Evolutionary conservation across 1,284 basidiomycete genomes (phyloP).

Genomic region (Ustilago tritici): DNA sequence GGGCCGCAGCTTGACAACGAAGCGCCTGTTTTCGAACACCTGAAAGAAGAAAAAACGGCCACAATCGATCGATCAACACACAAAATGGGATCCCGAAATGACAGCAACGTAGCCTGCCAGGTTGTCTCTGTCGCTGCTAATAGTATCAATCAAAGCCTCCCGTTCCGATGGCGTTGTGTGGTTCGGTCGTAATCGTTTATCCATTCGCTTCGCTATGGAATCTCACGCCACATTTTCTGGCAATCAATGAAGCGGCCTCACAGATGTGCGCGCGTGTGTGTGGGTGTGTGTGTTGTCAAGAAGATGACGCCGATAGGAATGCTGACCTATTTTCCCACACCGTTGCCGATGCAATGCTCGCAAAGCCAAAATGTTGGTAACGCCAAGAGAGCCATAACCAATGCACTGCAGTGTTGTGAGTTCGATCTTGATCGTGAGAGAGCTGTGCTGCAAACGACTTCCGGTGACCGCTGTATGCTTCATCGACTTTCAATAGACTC

Average conservation of each 20-base stretch:
- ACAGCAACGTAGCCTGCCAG: neutral
- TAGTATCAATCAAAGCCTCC: neutral
- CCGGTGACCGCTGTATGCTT: too few relatives aligned
- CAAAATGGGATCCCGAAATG: neutral
- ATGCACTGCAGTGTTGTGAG: neutral
- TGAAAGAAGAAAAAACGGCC: neutral
- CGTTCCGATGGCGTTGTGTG: neutral
- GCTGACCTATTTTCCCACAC: constrained; percentile 3
- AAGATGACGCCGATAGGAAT: constrained; percentile 5
- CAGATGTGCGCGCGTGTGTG: too few relatives aligned
- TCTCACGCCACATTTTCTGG: constrained; percentile 9
- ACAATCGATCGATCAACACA: neutral
- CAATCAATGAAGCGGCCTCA: neutral
- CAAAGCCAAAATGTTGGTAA: neutral
- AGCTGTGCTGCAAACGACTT: neutral
- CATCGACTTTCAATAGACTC: too few relatives aligned
- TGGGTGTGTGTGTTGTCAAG: neutral
- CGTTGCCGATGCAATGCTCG: neutral
- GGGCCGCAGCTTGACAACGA: constrained; percentile 1
- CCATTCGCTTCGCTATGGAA: neutral
- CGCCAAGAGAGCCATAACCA: neutral
- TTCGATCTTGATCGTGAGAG: neutral
- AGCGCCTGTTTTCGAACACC: neutral
- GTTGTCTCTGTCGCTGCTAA: neutral
- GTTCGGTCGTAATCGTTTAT: neutral